Evolutionary conservation across 768 basidiomycete genomes (phyloP).

Genomic region (Lentinula edodes): DNA sequence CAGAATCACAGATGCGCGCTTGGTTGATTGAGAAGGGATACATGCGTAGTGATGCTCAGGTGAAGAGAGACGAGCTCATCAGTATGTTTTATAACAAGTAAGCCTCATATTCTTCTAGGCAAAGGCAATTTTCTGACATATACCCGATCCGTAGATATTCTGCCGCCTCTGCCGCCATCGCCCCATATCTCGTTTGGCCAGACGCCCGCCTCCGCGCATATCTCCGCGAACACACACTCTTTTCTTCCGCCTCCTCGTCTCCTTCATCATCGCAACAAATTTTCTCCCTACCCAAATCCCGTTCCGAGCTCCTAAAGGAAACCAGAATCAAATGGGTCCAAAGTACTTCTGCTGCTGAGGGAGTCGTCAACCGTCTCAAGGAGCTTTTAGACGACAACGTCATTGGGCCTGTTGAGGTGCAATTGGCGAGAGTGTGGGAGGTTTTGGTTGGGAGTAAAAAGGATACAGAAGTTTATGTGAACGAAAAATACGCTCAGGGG

Average conservation of each 20-base stretch:
- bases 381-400: constrained; percentile 59
- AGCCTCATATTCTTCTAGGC: not conserved
- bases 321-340: constrained; percentile 78
- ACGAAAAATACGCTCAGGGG: constrained; percentile 6
- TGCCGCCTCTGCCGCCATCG: constrained; percentile 21
- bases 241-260: not conserved
- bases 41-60: constrained; percentile 50
- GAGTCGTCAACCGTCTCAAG: constrained; percentile 53
- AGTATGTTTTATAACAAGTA: constrained; percentile 70
- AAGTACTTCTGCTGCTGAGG: constrained; percentile 49
- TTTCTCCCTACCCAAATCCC: constrained; percentile 43
- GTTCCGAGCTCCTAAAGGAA: constrained; percentile 80
- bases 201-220: constrained; percentile 90
- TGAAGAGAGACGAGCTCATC: constrained; percentile 72
- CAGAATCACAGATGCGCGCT: constrained; percentile 60
- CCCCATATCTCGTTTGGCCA: constrained; percentile 82
- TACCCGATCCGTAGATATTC: constrained; percentile 35
- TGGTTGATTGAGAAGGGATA: constrained; percentile 78
- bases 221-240: constrained; percentile 69
- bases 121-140: not conserved
- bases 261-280: constrained; percentile 36
- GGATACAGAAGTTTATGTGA: constrained; percentile 21
- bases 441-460: constrained; percentile 37
- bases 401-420: constrained; percentile 73
- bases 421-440: constrained; percentile 44